These are phyloP conservation scores for Chlamydomonas sphaeroides DNA, from an alignment of 139 green algal genomes.

Conservation along the genomic window DNA sequence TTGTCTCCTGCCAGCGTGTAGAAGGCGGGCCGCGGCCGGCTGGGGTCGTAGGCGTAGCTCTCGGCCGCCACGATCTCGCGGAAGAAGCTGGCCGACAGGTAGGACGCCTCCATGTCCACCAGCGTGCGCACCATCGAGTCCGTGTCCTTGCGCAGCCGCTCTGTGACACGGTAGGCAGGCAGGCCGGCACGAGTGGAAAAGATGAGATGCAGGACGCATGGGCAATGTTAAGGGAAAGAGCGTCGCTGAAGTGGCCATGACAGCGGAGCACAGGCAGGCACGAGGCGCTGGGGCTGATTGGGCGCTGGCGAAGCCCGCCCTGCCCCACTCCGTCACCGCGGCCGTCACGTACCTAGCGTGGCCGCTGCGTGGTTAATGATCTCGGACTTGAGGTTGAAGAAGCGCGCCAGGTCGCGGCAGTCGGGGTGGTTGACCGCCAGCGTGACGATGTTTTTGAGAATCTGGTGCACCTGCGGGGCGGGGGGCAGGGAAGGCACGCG, in stretches of 20 bases:
- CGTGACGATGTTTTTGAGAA: conserved; percentile 87
- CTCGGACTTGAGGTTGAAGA: conserved; percentile 83
- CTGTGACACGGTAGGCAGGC: too few relatives aligned
- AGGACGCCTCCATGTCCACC: conserved; percentile 95
- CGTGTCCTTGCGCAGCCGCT: conserved; percentile 61
- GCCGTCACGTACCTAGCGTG: conserved; percentile 76
- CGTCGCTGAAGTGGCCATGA: background rate
- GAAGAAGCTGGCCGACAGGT: conserved; percentile 94
- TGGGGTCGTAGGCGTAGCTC: conserved; percentile 67
- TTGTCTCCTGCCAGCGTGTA: conserved; percentile 60
- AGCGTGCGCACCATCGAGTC: conserved; percentile 75
- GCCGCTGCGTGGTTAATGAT: conserved; percentile 76
- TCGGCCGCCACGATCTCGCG: conserved; percentile 81
- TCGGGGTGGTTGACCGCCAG: conserved; percentile 72
- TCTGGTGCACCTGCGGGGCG: conserved; percentile 73
- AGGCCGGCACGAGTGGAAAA: too few relatives aligned
- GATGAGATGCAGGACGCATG: background rate
- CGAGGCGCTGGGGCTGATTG: too few relatives aligned
- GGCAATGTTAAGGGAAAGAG: conserved; percentile 12
- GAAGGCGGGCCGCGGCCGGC: conserved; percentile 62
- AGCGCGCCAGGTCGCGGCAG: conserved; percentile 76
- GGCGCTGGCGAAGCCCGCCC: too few relatives aligned
- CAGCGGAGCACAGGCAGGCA: too few relatives aligned
- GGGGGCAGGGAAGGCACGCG: background rate
- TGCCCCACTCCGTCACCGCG: too few relatives aligned